phyloP scores from a whole-genome alignment of 164 flowering plant genomes.

The Chimonanthus salicifolius region DNA sequence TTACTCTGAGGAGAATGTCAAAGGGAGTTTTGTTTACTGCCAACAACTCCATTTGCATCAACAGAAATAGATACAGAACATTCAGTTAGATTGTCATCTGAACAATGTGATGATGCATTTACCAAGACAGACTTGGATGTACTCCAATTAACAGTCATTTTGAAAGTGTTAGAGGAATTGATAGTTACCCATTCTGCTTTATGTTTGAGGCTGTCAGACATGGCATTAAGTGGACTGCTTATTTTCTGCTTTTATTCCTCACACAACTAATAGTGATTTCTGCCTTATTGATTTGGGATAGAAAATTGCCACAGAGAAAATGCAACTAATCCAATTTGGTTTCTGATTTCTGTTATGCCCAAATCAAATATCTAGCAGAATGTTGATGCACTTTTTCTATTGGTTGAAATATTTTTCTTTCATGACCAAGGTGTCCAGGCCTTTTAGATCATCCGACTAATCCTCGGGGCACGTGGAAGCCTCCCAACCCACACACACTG shows the following conservation, averaged over 20 bases:
- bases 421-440: too few species aligned
- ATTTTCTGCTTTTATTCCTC: not conserved
- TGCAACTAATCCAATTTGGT: not conserved
- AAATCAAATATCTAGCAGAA: not conserved
- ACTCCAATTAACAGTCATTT: not conserved
- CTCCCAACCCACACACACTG: too few species aligned
- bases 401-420: too few species aligned
- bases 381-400: not conserved
- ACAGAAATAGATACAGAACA: not conserved
- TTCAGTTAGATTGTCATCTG: not conserved
- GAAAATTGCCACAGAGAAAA: too few species aligned
- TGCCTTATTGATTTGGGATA: too few species aligned
- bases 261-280: too few species aligned
- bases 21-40: not conserved
- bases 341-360: not conserved
- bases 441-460: too few species aligned
- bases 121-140: not conserved
- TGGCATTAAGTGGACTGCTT: not conserved
- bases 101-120: not conserved
- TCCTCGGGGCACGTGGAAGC: too few species aligned
- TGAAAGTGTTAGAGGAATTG: not conserved
- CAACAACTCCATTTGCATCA: not conserved
- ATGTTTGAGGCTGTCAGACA: not conserved
- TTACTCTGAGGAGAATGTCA: not conserved
- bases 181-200: not conserved